These are phyloP conservation scores for Magnolia sinica DNA, from an alignment of 164 flowering plant genomes.

Conservation along the genomic window DNA sequence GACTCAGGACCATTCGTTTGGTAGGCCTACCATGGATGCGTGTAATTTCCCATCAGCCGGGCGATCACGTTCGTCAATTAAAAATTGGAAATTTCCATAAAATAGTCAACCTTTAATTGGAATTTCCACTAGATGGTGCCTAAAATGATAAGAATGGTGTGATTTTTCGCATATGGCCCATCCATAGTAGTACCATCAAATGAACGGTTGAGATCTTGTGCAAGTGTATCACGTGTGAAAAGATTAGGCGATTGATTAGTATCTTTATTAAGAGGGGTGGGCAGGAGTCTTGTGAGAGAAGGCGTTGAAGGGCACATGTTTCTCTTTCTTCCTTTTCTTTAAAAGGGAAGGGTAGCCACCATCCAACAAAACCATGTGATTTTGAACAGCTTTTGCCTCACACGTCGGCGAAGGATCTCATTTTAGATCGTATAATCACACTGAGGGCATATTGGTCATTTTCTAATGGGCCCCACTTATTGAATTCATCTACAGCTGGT, in stretches of 20 bases:
- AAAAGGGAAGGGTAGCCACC: not conserved
- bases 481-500: not conserved
- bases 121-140: no score
- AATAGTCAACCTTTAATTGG: no score
- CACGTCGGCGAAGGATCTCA: not conserved
- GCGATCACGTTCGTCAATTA: no score
- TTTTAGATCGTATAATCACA: not conserved
- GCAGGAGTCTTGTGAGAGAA: not conserved
- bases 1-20: no score
- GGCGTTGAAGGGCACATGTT: not conserved
- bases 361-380: slow-evolving; percentile 1
- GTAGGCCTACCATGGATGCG: no score
- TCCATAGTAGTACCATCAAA: no score
- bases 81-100: no score
- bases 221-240: not conserved
- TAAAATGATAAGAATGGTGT: no score
- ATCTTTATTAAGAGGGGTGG: not conserved
- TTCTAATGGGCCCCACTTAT: not conserved
- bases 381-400: not conserved
- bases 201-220: no score
- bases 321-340: not conserved
- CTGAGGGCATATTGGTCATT: not conserved
- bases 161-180: no score
- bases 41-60: no score
- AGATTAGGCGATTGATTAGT: not conserved